Percentiles rank a stretch among this genome's conserved stretches.
phyloP scores from a whole-genome alignment of 2,329 filamentous ascomycete species.

The Nigrospora oryzae region DNA sequence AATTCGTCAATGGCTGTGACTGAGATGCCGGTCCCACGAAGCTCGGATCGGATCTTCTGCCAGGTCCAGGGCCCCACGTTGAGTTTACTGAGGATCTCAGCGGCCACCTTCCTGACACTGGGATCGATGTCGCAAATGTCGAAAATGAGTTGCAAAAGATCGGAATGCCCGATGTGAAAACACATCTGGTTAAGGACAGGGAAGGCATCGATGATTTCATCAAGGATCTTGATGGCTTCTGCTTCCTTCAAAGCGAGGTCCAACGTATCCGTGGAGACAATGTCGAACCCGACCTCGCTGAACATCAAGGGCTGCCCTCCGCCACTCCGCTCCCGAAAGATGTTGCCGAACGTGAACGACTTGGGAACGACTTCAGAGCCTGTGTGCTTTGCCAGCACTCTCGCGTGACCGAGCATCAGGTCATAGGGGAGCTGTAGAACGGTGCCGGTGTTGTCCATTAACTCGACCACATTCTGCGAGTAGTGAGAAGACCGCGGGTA shows the following conservation, averaged over 20 bases:
- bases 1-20: conserved; percentile 88
- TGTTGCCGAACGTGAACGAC: conserved; percentile 78
- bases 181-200: conserved; percentile 73
- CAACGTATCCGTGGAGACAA: conserved; percentile 73
- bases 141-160: conserved; percentile 80
- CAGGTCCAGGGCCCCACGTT: conserved; percentile 76
- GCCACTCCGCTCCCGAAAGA: conserved; percentile 71
- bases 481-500: conserved; percentile 82
- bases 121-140: conserved; percentile 76
- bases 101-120: conserved; percentile 60
- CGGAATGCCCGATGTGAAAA: conserved; percentile 84
- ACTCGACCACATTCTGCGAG: conserved; percentile 62
- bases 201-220: conserved; percentile 79
- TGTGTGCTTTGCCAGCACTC: conserved; percentile 66
- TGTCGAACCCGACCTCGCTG: conserved; percentile 92
- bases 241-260: conserved; percentile 87
- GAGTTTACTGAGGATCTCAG: conserved; percentile 78
- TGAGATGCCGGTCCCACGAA: conserved; percentile 73
- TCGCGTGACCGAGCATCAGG: conserved; percentile 79
- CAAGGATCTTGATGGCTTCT: conserved; percentile 86
- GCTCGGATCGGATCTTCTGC: conserved; percentile 72
- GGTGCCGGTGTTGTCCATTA: conserved; percentile 79
- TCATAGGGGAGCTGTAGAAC: conserved; percentile 92
- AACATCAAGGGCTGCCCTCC: conserved; percentile 77
- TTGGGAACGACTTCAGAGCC: conserved; percentile 57